Evolutionary conservation across 768 basidiomycete genomes (phyloP).

Genomic region (Leccinellum rugosiceps): DNA sequence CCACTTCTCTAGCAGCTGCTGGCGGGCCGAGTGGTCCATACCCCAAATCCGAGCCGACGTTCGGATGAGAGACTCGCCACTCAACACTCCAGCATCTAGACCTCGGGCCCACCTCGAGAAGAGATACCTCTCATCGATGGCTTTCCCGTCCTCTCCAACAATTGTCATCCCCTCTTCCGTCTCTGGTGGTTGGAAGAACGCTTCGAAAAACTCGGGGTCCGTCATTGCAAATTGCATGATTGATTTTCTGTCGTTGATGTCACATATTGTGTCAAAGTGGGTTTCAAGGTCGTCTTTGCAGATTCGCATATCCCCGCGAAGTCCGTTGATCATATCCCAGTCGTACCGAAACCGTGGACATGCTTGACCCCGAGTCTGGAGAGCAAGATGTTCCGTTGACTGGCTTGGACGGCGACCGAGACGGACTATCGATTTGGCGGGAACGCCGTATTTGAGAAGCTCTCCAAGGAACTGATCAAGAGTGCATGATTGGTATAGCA

Average conservation of each 20-base stretch:
- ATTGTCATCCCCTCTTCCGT: constrained; percentile 41
- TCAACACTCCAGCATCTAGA: constrained; percentile 42
- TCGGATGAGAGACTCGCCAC: constrained; percentile 21
- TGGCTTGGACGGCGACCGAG: constrained; percentile 53
- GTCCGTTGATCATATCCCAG: constrained; percentile 15
- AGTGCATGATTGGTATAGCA: constrained; percentile 75
- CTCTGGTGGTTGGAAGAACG: constrained; percentile 41
- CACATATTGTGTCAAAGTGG: constrained; percentile 11
- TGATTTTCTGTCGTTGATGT: constrained; percentile 28
- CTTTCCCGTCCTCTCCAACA: constrained; percentile 42
- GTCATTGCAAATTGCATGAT: constrained; percentile 46
- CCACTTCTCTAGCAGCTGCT: constrained; percentile 33
- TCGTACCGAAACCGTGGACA: not conserved
- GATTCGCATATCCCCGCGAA: constrained; percentile 32
- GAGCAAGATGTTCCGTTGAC: constrained; percentile 41
- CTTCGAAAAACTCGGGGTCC: constrained; percentile 38
- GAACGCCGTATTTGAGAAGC: constrained; percentile 56
- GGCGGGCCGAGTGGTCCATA: constrained; percentile 31
- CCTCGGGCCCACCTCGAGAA: constrained; percentile 46
- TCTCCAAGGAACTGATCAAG: constrained; percentile 66
- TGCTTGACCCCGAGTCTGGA: constrained; percentile 36
- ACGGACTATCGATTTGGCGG: constrained; percentile 47
- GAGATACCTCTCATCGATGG: constrained; percentile 40
- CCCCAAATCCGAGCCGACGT: constrained; percentile 37
- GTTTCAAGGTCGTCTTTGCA: constrained; percentile 26